A percentile compares a stretch with the other conserved stretches of the same genome.
Conservation (phyloP, 2,329 filamentous ascomycete species). For the Rhynchosporium agropyri region DNA sequence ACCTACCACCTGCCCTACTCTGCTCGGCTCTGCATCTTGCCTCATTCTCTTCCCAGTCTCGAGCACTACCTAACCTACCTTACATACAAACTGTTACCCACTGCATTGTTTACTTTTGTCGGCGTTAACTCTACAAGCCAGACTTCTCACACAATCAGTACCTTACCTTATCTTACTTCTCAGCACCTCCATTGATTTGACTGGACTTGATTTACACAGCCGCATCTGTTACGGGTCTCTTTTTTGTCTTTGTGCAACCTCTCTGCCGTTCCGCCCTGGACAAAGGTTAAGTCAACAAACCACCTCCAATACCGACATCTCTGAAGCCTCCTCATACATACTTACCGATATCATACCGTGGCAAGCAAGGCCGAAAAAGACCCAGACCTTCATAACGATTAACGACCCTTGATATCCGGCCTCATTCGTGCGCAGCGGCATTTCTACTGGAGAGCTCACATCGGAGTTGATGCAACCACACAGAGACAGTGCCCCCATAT, state of each 20-base stretch:
- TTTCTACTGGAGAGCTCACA: constrained; percentile 20
- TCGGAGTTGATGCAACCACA: constrained; percentile 34
- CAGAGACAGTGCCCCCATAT: constrained; percentile 27
- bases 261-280: constrained; percentile 10
- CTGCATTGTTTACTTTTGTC: constrained; percentile 18
- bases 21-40: background rate
- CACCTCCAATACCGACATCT: constrained; percentile 5
- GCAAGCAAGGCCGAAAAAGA: background rate
- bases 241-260: constrained; percentile 18
- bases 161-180: background rate
- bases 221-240: constrained; percentile 8
- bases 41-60: constrained; percentile 27
- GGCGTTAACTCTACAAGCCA: constrained; percentile 26
- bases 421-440: constrained; percentile 14
- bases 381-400: constrained; percentile 2
- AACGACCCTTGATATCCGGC: constrained; percentile 2
- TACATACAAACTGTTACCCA: constrained; percentile 23
- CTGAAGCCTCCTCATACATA: background rate
- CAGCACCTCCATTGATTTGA: constrained; percentile 11
- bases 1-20: background rate
- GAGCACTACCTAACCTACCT: constrained; percentile 16
- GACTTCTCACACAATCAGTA: background rate
- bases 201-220: constrained; percentile 19
- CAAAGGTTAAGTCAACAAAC: constrained; percentile 5
- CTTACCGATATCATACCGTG: background rate